These are phyloP conservation scores for Meyerozyma guilliermondii DNA, from an alignment of 1,139 yeast species.

Conservation along the genomic window DNA sequence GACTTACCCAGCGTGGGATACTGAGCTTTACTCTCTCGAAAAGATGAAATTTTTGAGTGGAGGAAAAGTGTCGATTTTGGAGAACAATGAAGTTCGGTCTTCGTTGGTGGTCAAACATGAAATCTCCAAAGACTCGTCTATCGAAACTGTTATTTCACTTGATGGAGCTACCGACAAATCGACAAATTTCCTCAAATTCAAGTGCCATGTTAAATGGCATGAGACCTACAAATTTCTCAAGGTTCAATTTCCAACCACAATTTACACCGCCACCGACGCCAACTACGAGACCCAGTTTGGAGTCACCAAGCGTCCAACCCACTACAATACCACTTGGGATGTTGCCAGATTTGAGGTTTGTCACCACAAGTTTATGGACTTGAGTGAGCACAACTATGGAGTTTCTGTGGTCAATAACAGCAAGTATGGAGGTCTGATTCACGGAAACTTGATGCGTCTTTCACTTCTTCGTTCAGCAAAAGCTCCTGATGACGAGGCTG, in stretches of 20 bases:
- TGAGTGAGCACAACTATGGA: conserved; percentile 81
- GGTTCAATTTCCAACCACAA: conserved; percentile 89
- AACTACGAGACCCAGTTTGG: conserved; percentile 94
- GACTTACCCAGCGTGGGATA: conserved; percentile 96
- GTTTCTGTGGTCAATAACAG: conserved; percentile 80
- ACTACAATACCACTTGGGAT: conserved; percentile 93
- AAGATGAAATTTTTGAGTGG: conserved; percentile 47
- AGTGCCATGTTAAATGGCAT: conserved; percentile 77
- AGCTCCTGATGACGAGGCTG: conserved; percentile 89
- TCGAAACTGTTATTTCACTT: conserved; percentile 68
- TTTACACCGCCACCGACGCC: conserved; percentile 64
- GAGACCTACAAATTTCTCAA: conserved; percentile 84
- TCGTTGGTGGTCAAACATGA: conserved; percentile 57
- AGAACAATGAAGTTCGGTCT: conserved; percentile 54
- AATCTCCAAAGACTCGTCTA: conserved; percentile 51
- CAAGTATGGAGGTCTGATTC: conserved; percentile 89
- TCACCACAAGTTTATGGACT: conserved; percentile 89
- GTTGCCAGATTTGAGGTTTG: conserved; percentile 95
- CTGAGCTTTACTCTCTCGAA: conserved; percentile 79
- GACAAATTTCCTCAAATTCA: conserved; percentile 40
- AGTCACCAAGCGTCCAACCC: conserved; percentile 85
- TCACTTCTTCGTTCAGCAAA: conserved; percentile 82
- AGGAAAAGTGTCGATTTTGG: conserved; percentile 46
- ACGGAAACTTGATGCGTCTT: conserved; percentile 82
- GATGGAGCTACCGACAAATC: conserved; percentile 43